Conservation (phyloP, 2,329 filamentous ascomycete genomes). For the Fusarium udum region DNA sequence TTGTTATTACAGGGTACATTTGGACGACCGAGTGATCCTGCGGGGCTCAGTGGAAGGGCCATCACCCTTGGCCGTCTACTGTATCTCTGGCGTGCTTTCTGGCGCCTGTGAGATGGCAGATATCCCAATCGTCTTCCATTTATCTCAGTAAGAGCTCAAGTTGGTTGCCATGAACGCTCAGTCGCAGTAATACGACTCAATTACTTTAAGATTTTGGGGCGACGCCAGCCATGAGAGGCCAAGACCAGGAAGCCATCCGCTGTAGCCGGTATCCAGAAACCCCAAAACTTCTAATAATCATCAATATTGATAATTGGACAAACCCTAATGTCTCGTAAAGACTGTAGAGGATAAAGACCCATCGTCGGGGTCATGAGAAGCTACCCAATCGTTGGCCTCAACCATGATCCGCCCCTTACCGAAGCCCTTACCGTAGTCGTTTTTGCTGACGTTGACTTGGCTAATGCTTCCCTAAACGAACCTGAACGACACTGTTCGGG, state of each 20-base stretch:
- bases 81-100: no score
- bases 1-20: background rate
- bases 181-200: background rate
- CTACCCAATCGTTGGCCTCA: background rate
- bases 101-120: no score
- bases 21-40: background rate
- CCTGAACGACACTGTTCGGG: background rate
- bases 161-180: background rate
- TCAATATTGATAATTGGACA: background rate
- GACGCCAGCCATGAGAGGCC: background rate
- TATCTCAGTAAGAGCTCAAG: background rate
- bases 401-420: background rate
- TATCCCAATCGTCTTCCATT: background rate
- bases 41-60: background rate
- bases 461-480: background rate
- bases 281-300: background rate
- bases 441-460: background rate
- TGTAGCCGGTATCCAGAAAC: no score
- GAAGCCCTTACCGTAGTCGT: background rate
- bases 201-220: no score
- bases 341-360: background rate
- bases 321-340: background rate
- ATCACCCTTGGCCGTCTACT: accelerated
- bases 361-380: background rate
- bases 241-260: background rate